phyloP scores from a whole-genome alignment of 1,284 basidiomycete genomes.

The Veloboletus limbatus region DNA sequence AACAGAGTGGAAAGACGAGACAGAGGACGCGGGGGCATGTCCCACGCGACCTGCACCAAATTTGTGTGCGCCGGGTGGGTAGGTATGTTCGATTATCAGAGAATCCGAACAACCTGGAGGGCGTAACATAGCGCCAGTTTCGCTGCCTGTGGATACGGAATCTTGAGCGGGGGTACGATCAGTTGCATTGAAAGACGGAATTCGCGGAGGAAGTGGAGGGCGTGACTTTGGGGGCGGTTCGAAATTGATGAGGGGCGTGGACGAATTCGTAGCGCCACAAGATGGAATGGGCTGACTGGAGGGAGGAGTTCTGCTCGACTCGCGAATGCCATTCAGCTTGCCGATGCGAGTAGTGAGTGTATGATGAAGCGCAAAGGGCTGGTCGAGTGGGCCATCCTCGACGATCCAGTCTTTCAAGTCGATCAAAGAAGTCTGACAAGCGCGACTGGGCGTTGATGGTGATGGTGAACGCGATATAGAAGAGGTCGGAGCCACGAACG shows the following conservation, averaged over 20 bases:
- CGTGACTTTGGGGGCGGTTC: slow-evolving; percentile 43
- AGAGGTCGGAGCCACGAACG: slow-evolving; percentile 28
- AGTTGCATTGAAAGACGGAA: slow-evolving; percentile 50
- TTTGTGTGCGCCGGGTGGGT: slow-evolving; percentile 43
- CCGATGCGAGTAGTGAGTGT: slow-evolving; percentile 18
- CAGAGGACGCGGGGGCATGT: slow-evolving; percentile 64
- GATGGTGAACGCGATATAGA: slow-evolving; percentile 50
- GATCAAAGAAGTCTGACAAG: slow-evolving; percentile 59
- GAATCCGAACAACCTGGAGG: slow-evolving; percentile 43
- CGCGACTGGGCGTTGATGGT: slow-evolving; percentile 52
- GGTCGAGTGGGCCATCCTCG: slow-evolving; percentile 50
- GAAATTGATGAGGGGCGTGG: slow-evolving; percentile 54
- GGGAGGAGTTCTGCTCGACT: slow-evolving; percentile 22
- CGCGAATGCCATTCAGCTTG: slow-evolving; percentile 29
- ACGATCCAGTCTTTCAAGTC: slow-evolving; percentile 75
- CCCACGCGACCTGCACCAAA: slow-evolving; percentile 35
- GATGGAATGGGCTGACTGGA: slow-evolving; percentile 9
- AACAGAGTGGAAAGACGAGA: slow-evolving; percentile 78
- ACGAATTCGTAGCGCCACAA: slow-evolving; percentile 11
- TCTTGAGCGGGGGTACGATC: slow-evolving; percentile 34
- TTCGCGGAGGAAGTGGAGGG: slow-evolving; percentile 66
- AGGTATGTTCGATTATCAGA: slow-evolving; percentile 53
- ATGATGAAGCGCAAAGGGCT: slow-evolving; percentile 19
- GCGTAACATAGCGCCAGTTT: slow-evolving; percentile 19
- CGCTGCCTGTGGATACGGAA: slow-evolving; percentile 17